Evolutionary conservation across 129 eudicot genomes (phyloP).

Genomic region (Tanacetum coccineum): DNA sequence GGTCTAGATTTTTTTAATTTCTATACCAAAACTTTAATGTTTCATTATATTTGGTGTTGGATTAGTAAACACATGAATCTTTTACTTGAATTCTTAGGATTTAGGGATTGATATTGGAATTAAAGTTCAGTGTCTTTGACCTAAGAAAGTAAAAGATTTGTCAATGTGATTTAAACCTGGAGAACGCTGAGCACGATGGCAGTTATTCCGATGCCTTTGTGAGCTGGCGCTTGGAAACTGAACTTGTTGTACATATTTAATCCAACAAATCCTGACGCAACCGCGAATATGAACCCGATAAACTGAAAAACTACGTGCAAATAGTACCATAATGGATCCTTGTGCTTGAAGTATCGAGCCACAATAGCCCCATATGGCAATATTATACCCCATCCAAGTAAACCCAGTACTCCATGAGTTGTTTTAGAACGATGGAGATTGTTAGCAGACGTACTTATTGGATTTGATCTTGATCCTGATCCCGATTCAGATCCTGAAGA

Average conservation of each 20-base stretch:
- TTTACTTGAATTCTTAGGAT: background rate
- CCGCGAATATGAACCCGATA: slow-evolving; percentile 59
- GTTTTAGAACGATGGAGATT: slow-evolving; percentile 33
- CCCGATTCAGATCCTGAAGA: slow-evolving; percentile 28
- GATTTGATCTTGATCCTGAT: slow-evolving; percentile 24
- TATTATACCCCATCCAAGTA: slow-evolving; percentile 79
- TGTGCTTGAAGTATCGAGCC: slow-evolving; percentile 71
- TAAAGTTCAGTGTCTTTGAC: slow-evolving; percentile 11
- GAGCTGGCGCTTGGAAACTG: slow-evolving; percentile 51
- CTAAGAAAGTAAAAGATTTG: background rate
- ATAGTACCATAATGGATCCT: slow-evolving; percentile 71
- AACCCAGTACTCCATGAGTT: slow-evolving; percentile 74
- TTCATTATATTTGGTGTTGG: background rate
- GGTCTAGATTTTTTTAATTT: background rate
- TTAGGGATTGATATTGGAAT: background rate
- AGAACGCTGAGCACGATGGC: slow-evolving; percentile 63
- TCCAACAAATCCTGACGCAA: slow-evolving; percentile 70
- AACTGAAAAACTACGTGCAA: slow-evolving; percentile 66
- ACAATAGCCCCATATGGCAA: slow-evolving; percentile 77
- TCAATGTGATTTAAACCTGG: slow-evolving; percentile 47
- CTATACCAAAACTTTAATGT: background rate
- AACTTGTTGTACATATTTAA: slow-evolving; percentile 44
- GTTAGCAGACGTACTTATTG: slow-evolving; percentile 23
- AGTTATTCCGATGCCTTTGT: slow-evolving; percentile 76
- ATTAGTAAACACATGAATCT: background rate